Base-by-base conservation (phyloP, 2,329 filamentous ascomycete genomes). In the Fusarium incarnatum region DNA sequence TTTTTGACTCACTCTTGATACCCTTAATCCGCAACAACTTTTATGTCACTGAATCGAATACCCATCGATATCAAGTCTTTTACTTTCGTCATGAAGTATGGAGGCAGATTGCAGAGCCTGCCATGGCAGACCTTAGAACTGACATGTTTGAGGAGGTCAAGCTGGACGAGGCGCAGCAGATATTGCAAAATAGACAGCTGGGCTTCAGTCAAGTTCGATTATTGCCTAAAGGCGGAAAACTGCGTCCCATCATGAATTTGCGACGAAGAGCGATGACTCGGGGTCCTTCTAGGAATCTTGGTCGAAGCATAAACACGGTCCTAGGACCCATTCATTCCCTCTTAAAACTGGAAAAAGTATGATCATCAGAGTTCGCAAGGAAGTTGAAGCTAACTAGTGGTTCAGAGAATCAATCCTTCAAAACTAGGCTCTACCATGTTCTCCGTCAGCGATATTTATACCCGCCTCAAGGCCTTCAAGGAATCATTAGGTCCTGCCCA, bases 51-150 rank as follows among this genome's bases (percentile, higher is more conserved):
- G 96, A 99, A 78, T 96, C 94, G 0, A 94, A 89, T 68, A 84
- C 85, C 2, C 89, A 97, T 76, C 90, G 91, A 18, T 94, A 96
- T 73, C 89, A 89, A 28, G 82, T 98, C 1, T 97, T 97, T 79
- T 99, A 94, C 81, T 98, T 98, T 77, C 92, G 95, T 6, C 96
- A 99, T 70, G 96, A 99, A 79, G 85, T 96, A 12, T 99, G 96
- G 96, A 89, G 88, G 53, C 86, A 86, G 42, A 80, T 98, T 34
- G 89, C 91, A 3, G 90, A 94, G 72, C 92, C 94, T 9, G 88
- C 91, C 0, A 83, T 98, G 77, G 79, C 84, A 2, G 81, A 82
- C 1, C 81, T 98, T 23, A 96, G 92, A 75, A 72, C 81, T 3
- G 86, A 82, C 11, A 94, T 97, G 87, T 93, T 98, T 68, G 91